Base-by-base conservation (phyloP, 371 early-diverging fungal species). In the Mucor velutinosus region DNA sequence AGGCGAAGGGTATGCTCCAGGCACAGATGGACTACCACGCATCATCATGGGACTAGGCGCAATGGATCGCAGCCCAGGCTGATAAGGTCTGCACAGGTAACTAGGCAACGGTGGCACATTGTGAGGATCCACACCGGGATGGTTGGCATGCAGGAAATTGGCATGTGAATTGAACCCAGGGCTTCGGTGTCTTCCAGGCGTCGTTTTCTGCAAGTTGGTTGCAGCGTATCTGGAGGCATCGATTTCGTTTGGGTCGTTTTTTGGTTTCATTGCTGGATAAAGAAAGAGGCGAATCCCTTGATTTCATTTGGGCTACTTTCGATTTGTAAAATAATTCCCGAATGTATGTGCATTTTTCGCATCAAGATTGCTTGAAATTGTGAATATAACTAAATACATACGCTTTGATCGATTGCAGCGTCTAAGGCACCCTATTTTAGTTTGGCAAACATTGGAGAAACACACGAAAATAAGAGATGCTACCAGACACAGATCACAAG, bases 51-150 rank as follows among this genome's bases (percentile, higher is more conserved):
- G 69, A 17, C 69, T 68, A 21, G 63, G 58, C 15, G 43, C 37
- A 57, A 62, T 55, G 14, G 67, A 67, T 4, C 67, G 33, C 5
- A 68, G 35, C 7, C 58, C 69, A 25, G 69, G 64, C 33, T 63
- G 69, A 47, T 68, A 68, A 12, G 69, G 64, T 25, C 41, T 33
- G 49, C 63, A 63, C 21, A 68, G 21, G n/a, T 58, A 58, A n/a
- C 35, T 58, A 1, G 58, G 49, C 3, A 30, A 10, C 39, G 23
- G 25, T 25, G 53, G 53, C 12, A 3, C 53, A 27, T 53, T 25
- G 0, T 53, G 27, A 23, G 53, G 14, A 15, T 53, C 53, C 12
- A 27, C 14, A 5, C 27, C 11, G 11, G 53, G 53, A 53, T 33
- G 33, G 33, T 53, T 53, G 23, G 53, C 37, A 59, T 59, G 59